Evolutionary conservation across 148 eudicot genomes (phyloP), one percentile per base, ranked within the genome.

Genomic region (Nepenthes gracilis): DNA sequence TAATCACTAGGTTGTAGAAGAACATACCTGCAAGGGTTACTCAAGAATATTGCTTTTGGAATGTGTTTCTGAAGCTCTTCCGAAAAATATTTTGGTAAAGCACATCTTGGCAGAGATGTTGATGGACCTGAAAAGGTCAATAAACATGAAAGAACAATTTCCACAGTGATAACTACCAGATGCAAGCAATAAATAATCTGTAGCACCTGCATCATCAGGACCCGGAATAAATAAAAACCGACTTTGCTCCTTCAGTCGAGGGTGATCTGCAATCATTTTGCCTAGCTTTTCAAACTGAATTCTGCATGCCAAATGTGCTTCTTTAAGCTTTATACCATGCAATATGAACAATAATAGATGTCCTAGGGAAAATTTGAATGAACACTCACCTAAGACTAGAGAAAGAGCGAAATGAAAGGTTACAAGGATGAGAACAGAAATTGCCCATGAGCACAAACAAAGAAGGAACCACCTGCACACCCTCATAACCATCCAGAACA

Each of bases 371-470:
- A 4, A 6, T 11, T 38, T 10, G 14, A 36, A 53, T 23, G 15
- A 4, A 47, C 2, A 40, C 56, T 82, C 66, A 88, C 99, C 94
- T 93, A 67, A 93, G 81, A 66, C 65, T 77, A 54, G 89, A 84
- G 79, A 70, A 86, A 58, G 84, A 84, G 65, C 67, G 78, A 70
- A 82, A 93, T 58, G 96, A 73, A 62, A 93, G 86, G 59, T 81
- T 86, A 68, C 91, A 93, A 33, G 99, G 96, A 63, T 70, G 85
- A 59, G 91, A 84, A 62, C 91, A 93, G 74, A 88, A 93, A 69
- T 81, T 86, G 59, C 99, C 99, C 95, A 93, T 93, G 62, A 93
- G 70, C 59, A 93, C 86, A 78, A 93, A 93, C 62, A 93, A 74
- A 72, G 96, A 93, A 67, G 99, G 99, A 71, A 93, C 99, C 70